Percentiles rank a stretch among this genome's conserved stretches.
Evolutionary conservation across 2,329 filamentous ascomycete species (phyloP).

Genomic region (Keithomyces neogunnii): DNA sequence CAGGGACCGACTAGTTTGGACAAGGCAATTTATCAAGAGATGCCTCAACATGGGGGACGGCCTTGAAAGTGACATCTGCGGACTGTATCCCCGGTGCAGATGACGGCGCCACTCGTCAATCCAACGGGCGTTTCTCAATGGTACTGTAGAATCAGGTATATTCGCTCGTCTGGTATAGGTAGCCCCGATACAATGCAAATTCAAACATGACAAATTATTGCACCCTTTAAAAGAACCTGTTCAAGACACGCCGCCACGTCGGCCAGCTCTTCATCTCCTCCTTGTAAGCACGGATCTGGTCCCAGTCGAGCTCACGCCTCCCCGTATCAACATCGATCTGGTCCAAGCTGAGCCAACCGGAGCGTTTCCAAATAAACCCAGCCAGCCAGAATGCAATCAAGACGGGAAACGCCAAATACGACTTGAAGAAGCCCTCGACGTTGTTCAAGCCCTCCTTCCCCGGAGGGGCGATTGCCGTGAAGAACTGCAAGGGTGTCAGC

Average conservation of each 20-base stretch:
- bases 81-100: too few species aligned
- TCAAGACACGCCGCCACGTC: conserved; percentile 9
- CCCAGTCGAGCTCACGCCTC: conserved; percentile 6
- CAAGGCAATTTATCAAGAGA: too few species aligned
- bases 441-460: conserved; percentile 20
- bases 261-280: conserved; percentile 8
- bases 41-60: too few species aligned
- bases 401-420: conserved; percentile 44
- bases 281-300: conserved; percentile 10
- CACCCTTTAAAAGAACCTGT: conserved; percentile 7
- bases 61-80: too few species aligned
- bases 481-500: conserved; percentile 27
- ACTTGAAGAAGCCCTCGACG: conserved; percentile 44
- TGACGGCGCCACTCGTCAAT: not conserved
- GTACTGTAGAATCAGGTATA: not conserved
- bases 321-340: conserved; percentile 45
- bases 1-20: too few species aligned
- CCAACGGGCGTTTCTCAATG: too few species aligned
- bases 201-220: not conserved
- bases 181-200: not conserved
- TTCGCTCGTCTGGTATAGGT: not conserved
- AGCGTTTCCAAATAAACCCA: conserved; percentile 58
- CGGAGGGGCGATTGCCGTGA: conserved; percentile 35
- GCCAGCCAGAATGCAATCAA: conserved; percentile 44
- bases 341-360: conserved; percentile 46